phyloP scores from a whole-genome alignment of 1,284 basidiomycete species.

The Neonothopanus nambi region DNA sequence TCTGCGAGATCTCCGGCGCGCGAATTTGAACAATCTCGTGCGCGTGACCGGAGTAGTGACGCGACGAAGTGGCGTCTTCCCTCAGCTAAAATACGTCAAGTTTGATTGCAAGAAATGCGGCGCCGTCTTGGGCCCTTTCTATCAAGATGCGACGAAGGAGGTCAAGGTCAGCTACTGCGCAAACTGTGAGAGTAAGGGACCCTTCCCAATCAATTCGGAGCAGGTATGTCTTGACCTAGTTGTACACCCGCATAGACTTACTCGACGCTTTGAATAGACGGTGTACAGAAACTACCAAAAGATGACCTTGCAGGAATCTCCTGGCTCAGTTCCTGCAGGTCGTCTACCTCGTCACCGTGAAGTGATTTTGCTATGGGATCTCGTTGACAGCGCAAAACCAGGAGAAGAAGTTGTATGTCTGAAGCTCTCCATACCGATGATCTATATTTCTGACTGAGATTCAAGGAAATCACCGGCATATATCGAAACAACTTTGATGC shows the following conservation, averaged over 20 bases:
- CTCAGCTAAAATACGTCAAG: conserved; percentile 99
- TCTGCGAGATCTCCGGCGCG: conserved; percentile 90
- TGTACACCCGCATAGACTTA: background rate
- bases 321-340: conserved; percentile 97
- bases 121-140: conserved; percentile 92
- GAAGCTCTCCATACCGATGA: background rate
- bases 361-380: conserved; percentile 95
- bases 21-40: conserved; percentile 93
- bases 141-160: conserved; percentile 94
- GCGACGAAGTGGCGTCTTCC: conserved; percentile 93
- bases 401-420: conserved; percentile 92
- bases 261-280: conserved; percentile 56
- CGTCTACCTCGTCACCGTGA: conserved; percentile 95
- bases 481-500: conserved; percentile 99
- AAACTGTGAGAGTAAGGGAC: conserved; percentile 92
- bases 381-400: conserved; percentile 97
- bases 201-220: conserved; percentile 96
- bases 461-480: conserved; percentile 91
- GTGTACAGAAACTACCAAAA: conserved; percentile 99
- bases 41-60: conserved; percentile 98
- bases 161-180: conserved; percentile 94
- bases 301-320: conserved; percentile 98
- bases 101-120: conserved; percentile 97
- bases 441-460: conserved; percentile 17
- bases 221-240: conserved; percentile 53